These are phyloP conservation scores for Plantago elongata DNA, from an alignment of 257 asterid genomes.

Conservation along the genomic window DNA sequence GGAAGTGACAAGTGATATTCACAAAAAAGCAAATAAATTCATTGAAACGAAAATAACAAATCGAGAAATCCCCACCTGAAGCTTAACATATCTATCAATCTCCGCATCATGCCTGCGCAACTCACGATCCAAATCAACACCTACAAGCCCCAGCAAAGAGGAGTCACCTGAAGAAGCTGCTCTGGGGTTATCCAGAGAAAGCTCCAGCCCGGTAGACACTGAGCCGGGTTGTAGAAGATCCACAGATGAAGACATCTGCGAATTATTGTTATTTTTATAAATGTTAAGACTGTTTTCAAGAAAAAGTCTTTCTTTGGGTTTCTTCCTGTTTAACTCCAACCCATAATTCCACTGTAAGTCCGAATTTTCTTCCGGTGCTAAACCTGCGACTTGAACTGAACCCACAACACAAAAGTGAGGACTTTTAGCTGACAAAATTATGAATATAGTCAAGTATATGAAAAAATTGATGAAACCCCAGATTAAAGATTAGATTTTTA, in stretches of 20 bases:
- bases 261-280: constrained; percentile 32
- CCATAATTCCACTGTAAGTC: constrained; percentile 76
- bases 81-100: constrained; percentile 70
- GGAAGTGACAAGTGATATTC: constrained; percentile 11
- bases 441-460: background rate
- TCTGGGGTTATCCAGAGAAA: constrained; percentile 78
- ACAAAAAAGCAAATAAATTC: background rate
- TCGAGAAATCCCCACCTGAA: constrained; percentile 55
- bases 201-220: constrained; percentile 92
- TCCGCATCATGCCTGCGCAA: constrained; percentile 87
- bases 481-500: constrained; percentile 23
- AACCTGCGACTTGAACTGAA: constrained; percentile 81
- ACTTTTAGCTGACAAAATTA: background rate
- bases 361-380: constrained; percentile 67
- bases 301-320: constrained; percentile 75
- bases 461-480: background rate
- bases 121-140: constrained; percentile 74
- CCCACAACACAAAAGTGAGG: constrained; percentile 6
- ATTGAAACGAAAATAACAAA: background rate
- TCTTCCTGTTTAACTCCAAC: constrained; percentile 54
- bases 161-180: constrained; percentile 70
- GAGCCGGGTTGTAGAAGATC: constrained; percentile 82
- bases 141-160: constrained; percentile 56
- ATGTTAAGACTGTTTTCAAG: constrained; percentile 47
- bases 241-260: constrained; percentile 76